Base-by-base conservation (phyloP, 306 rosid species). In the Dryas alaskensis region DNA sequence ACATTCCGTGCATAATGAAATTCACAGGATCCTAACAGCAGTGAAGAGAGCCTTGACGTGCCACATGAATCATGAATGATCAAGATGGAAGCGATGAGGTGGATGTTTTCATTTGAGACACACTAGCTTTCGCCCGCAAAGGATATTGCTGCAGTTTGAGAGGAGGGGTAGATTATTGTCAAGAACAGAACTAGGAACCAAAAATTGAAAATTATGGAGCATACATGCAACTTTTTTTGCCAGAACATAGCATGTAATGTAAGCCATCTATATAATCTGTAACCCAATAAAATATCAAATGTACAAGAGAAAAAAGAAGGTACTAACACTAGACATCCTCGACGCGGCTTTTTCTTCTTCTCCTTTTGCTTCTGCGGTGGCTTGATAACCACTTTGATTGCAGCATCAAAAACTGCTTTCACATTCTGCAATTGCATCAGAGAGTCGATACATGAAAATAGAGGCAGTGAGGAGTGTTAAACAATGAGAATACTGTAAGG, bases 341-440 rank as follows among this genome's bases (percentile, higher is more conserved):
- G 88, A 40, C 52, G 85, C 9, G 76, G 73, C 72, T 83, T 88
- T 49, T 86, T 86, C 92, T 86, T 93, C 88, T 89, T 92, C 81
- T 94, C 99, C 27, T 84, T 88, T 59, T 86, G 96, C 84, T 92
- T 94, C 80, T 83, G 95, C 48, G 90, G 89, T 57, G 97, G 99
- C 78, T 90, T 92, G 87, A 94, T 89, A 37, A 94, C 97, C 80
- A 92, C 86, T 81, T 76, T 88, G 76, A 94, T 92, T 7, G 97
- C 99, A 42, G 97, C 96, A 69, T 94, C 99, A 62, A 94, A 94
- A 50, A 86, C 92, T 14, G 85, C 81, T 86, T 94, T 94, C 77
- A 94, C 99, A 76, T 94, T 94, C 99, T 94, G 90, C 87, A 81
- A 67, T 59, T 55, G 70, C 65, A 76, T 44, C 67, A 63, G 51